phyloP scores from a whole-genome alignment of 176 grass and related monocot species.

The Oryza nivara region DNA sequence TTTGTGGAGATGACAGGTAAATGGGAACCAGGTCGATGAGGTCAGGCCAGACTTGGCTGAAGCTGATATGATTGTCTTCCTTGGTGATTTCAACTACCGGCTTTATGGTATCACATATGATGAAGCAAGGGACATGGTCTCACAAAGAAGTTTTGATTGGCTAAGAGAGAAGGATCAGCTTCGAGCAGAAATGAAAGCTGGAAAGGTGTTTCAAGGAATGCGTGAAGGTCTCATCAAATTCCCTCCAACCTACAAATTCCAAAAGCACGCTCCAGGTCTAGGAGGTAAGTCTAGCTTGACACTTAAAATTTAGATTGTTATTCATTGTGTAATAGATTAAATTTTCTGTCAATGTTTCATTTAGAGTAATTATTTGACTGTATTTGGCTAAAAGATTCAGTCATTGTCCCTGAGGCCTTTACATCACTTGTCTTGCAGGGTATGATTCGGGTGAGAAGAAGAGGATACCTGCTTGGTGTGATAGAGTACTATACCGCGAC shows the following conservation, averaged over 20 bases:
- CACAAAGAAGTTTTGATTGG: conserved; percentile 98
- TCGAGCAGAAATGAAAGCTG: conserved; percentile 87
- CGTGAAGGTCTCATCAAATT: conserved; percentile 97
- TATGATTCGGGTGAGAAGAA: conserved; percentile 99
- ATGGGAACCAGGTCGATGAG: conserved; percentile 76
- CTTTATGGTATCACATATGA: conserved; percentile 93
- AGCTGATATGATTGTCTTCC: conserved; percentile 90
- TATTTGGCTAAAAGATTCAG: conserved; percentile 1
- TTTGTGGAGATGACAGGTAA: conserved; percentile 61
- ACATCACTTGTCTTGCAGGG: conserved; percentile 59
- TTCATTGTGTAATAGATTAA: conserved; percentile 3
- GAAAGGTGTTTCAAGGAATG: conserved; percentile 98
- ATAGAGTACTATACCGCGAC: conserved; percentile 93
- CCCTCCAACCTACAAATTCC: conserved; percentile 97
- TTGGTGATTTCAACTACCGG: conserved; percentile 98
- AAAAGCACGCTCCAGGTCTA: conserved; percentile 79
- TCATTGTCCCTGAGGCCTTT: conserved; percentile 23
- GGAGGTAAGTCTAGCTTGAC: conserved; percentile 62
- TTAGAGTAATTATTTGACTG: conserved; percentile 4
- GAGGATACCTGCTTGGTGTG: conserved; percentile 96
- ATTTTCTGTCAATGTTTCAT: neutral
- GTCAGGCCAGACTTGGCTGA: conserved; percentile 87
- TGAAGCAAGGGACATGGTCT: conserved; percentile 98
- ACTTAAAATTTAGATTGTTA: conserved; percentile 20
- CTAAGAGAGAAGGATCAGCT: conserved; percentile 97